Conservation (phyloP, 176 grass and related monocot genomes). For the Areca catechu region DNA sequence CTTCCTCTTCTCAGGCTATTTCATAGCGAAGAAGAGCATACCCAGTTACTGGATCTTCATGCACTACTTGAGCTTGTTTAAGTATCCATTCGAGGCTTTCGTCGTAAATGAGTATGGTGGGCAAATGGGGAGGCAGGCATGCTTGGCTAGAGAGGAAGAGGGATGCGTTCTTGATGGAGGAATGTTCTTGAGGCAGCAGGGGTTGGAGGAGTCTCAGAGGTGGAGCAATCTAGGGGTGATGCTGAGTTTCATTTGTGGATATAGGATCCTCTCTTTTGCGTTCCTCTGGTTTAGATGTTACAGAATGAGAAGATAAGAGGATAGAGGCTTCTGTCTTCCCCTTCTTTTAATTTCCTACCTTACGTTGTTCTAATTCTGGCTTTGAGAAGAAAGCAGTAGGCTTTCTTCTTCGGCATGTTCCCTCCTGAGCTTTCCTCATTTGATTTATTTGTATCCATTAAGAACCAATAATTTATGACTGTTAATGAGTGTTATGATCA, state of each 20-base stretch:
- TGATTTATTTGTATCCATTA: too few relatives aligned
- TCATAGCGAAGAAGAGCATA: slow-evolving; percentile 61
- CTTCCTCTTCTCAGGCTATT: slow-evolving; percentile 99
- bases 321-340: too few relatives aligned
- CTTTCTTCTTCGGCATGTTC: too few relatives aligned
- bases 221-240: slow-evolving; percentile 76
- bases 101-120: slow-evolving; percentile 82
- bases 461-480: too few relatives aligned
- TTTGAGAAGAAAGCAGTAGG: too few relatives aligned
- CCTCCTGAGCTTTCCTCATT: too few relatives aligned
- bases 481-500: too few relatives aligned
- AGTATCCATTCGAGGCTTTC: slow-evolving; percentile 91
- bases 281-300: slow-evolving; percentile 80
- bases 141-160: slow-evolving; percentile 32
- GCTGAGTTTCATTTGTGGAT: slow-evolving; percentile 60
- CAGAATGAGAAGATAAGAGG: slow-evolving; percentile 38
- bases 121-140: slow-evolving; percentile 41
- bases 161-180: slow-evolving; percentile 51
- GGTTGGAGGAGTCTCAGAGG: slow-evolving; percentile 51
- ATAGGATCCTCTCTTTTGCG: slow-evolving; percentile 77
- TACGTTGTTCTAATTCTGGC: too few relatives aligned
- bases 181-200: slow-evolving; percentile 61
- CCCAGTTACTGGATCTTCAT: slow-evolving; percentile 91
- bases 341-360: too few relatives aligned
- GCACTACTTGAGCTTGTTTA: slow-evolving; percentile 93